Base-by-base conservation (phyloP, 2,329 filamentous ascomycete species). In the Cordyceps javanica region DNA sequence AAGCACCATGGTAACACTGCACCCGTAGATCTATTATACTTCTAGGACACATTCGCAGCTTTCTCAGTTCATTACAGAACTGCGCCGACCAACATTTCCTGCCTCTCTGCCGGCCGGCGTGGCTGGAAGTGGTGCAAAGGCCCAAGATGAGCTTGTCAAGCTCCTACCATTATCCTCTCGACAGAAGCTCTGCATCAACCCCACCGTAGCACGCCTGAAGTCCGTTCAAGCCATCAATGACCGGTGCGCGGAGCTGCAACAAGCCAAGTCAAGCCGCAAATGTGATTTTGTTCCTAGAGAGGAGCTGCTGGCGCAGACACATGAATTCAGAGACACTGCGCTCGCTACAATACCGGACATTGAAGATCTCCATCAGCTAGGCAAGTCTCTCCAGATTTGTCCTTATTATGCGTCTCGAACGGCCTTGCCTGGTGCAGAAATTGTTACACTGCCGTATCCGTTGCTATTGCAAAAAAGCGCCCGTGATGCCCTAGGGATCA, bases 341-440 rank as follows among this genome's bases (percentile, higher is more conserved):
- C 75, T 97, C 36, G 91, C 94, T 1, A 91, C 83, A 0, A 82
- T 99, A 8, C 88, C 90, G 2, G 94, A 99, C 66, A 97, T 99
- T 57, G 94, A 99, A 70, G 94, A 99, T 65, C 78, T 97, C 39
- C 87, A 87, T 21, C 77, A 78, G 14, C 76, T 97, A 1, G 94
- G 94, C 4, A 89, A 87, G 65, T 82, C 86, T 51, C 77, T 97
- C 32, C 83, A 86, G 0, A 82, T 97, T 5, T 99, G 94, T 68
- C 93, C 94, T 0, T 99, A 99, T 70, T 99, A 99, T 72, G 92
- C 93, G n/a, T 93, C 93, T 0, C 82, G 94, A 50, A 82, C 88
- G 3, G 89, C 90, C 0, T 86, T 96, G n/a, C 85, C 87, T 19
- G 82, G 87, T 10, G 88, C 90, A 41, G 92, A 97, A 78, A 91